Base-by-base conservation (phyloP, 768 basidiomycete genomes). In the Royoungia palumana region DNA sequence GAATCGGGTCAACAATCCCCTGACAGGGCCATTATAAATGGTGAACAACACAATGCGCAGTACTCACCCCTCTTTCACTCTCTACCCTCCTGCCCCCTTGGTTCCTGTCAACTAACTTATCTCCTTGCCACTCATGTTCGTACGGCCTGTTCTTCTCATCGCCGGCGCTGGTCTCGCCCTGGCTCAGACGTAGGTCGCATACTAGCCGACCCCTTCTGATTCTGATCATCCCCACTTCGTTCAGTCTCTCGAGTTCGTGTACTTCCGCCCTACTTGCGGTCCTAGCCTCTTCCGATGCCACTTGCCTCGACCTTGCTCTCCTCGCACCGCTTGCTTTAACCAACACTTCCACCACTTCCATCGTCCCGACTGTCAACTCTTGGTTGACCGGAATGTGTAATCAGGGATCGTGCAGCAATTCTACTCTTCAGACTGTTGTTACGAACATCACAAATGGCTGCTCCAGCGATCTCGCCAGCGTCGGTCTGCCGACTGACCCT, bases 371-470 rank as follows among this genome's bases (percentile, higher is more conserved):
- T 12, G 55, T 88, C 47, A 70, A 84, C 65, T 74, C 44, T 35
- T 90, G 87, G 87, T 65, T 87, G 41, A 72, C 66, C 0, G 77
- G 76, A 40, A 32, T 85, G 44, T 87, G 86, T 61, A 54, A 72
- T 16, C 67, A 69, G 39, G 67, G 67, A 4, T 62, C 78, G 9
- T 88, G 87, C 62, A 77, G 71, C 56, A 85, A 89, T 51, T 67
- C 66, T 17, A 81, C 84, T 0, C 71, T 90, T 10, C 65, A 81
- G 17, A 58, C 70, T 2, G 70, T 87, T 38, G 76, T 81, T 8
- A 58, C 70, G 25, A 82, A 80, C 56, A 44, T 85, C 40, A 80
- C 80, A 0, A 56, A 62, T 5, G 80, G 80, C 24, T 85, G 82
- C 63, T 54, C 70, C 14, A 55, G 60, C 25, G 76, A 79, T 25